Conservation (phyloP, 2,329 filamentous ascomycete species). For the Cytospora mali region DNA sequence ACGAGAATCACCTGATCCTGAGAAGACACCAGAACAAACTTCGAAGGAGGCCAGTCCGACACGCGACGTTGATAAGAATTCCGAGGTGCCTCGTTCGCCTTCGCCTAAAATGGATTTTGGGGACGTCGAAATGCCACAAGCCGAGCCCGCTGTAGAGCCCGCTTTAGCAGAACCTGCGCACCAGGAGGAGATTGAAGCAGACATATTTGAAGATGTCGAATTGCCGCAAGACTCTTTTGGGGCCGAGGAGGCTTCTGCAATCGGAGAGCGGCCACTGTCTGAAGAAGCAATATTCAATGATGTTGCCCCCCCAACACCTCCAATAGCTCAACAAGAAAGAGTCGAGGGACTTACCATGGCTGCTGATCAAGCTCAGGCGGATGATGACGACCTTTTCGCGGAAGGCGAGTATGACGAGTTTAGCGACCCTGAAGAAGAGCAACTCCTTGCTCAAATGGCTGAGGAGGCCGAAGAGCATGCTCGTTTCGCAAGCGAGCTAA, state of each 20-base stretch:
- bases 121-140: constrained; percentile 37
- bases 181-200: constrained; percentile 33
- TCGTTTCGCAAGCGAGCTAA: constrained; percentile 85
- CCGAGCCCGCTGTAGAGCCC: constrained; percentile 11
- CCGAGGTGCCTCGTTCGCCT: constrained; percentile 17
- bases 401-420: constrained; percentile 70
- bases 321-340: constrained; percentile 31
- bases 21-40: not conserved
- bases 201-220: constrained; percentile 39
- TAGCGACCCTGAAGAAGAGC: constrained; percentile 90
- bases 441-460: constrained; percentile 82
- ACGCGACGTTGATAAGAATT: not conserved
- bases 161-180: no score
- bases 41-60: not conserved
- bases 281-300: constrained; percentile 34
- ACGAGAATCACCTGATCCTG: not conserved
- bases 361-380: constrained; percentile 19
- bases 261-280: constrained; percentile 34
- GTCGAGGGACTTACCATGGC: constrained; percentile 33
- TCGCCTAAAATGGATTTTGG: constrained; percentile 41
- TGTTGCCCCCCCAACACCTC: constrained; percentile 28
- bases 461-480: constrained; percentile 93
- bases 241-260: constrained; percentile 26
- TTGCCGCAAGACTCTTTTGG: constrained; percentile 23
- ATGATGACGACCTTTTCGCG: constrained; percentile 29